phyloP scores from a whole-genome alignment of 148 eudicot species.

The Silene uniflora region DNA sequence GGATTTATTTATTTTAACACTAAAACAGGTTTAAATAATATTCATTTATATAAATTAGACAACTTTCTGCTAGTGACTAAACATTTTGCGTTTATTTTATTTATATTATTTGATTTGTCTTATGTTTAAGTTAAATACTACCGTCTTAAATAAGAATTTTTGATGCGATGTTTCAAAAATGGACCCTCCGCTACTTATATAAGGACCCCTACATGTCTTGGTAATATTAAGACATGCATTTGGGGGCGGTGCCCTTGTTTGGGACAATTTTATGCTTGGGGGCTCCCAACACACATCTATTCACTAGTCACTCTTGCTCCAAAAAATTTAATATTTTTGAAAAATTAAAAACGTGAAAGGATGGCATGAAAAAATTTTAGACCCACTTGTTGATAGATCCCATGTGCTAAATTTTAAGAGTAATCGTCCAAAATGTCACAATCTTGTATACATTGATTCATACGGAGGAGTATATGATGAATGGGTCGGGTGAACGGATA shows the following conservation, averaged over 20 bases:
- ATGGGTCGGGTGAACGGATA: too few relatives aligned
- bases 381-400: conserved; percentile 26
- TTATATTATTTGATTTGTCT: too few relatives aligned
- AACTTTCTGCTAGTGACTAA: too few relatives aligned
- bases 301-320: conserved; percentile 25
- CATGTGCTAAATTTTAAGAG: conserved; percentile 39
- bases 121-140: too few relatives aligned
- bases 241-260: conserved; percentile 36
- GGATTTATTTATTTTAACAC: too few relatives aligned
- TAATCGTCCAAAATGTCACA: conserved; percentile 31
- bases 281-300: conserved; percentile 18
- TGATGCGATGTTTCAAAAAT: background rate
- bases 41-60: too few relatives aligned
- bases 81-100: too few relatives aligned
- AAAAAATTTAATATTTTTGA: background rate
- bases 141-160: background rate
- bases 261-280: conserved; percentile 29
- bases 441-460: too few relatives aligned
- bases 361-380: conserved; percentile 16
- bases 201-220: conserved; percentile 32
- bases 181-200: background rate
- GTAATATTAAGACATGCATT: conserved; percentile 34
- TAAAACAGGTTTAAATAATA: too few relatives aligned
- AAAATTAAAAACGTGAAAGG: conserved; percentile 10
- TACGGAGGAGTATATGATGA: too few relatives aligned